These are phyloP conservation scores for Aschersonia sp. DNA, from an alignment of 2,329 filamentous ascomycete species.

Conservation along the genomic window DNA sequence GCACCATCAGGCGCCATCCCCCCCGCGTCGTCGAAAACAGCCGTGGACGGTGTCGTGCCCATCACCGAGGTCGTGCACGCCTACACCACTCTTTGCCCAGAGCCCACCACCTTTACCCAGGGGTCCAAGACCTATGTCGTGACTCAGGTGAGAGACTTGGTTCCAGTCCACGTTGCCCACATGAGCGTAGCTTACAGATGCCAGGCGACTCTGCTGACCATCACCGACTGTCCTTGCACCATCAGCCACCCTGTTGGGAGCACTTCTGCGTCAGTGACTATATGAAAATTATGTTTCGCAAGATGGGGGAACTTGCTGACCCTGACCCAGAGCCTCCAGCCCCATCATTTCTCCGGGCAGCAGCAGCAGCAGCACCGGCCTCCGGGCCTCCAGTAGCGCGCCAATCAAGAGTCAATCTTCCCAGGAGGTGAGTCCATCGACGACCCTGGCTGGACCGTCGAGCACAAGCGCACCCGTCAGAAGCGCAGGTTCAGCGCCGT, in stretches of 20 bases:
- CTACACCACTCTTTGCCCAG: neutral
- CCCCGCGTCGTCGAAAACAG: neutral
- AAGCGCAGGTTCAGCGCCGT: no score
- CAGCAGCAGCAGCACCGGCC: no score
- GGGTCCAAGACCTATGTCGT: neutral
- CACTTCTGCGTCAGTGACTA: neutral
- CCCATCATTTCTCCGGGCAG: no score
- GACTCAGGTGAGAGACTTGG: neutral
- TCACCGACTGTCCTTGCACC: slow-evolving; percentile 1
- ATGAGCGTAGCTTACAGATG: neutral
- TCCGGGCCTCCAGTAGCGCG: no score
- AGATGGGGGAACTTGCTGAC: neutral
- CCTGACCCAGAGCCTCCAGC: no score
- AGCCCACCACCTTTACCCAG: neutral
- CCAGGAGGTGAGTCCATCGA: no score
- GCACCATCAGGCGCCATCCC: neutral
- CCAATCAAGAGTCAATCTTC: no score
- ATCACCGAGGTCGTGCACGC: neutral
- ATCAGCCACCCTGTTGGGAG: neutral
- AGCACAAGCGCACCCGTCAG: no score
- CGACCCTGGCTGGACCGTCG: no score
- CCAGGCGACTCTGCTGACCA: neutral
- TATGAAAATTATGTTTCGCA: neutral
- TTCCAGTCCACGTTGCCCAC: neutral
- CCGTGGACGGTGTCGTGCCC: neutral